Base-by-base conservation (phyloP, 2,329 filamentous ascomycete genomes). In the Nakataea oryzae region DNA sequence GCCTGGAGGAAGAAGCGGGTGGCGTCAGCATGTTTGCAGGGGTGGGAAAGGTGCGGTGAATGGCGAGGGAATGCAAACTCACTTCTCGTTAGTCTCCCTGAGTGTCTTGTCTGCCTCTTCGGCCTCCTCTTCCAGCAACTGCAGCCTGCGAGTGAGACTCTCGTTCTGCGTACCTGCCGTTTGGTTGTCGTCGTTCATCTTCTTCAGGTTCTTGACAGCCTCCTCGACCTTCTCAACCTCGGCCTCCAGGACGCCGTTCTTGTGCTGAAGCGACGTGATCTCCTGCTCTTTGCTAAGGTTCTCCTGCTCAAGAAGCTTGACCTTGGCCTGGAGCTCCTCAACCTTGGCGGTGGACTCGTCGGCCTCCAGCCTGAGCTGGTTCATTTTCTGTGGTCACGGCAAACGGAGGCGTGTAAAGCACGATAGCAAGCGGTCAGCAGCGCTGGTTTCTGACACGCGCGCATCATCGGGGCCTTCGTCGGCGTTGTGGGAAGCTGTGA, bases 71-170 rank as follows among this genome's bases (percentile, higher is more conserved):
- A 32, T 6, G n/a, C 24, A 59, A 55, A 81, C 90, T 73, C 87
- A 99, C 95, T 97, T 97, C 81, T 99, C 95, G 79, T 96, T 97
- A 73, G 92, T 89, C 81, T 97, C 95, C 74, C 93, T 89, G 74
- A 97, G 84, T 68, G 91, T 96, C 87, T 93, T 95, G 79, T 97
- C 95, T 69, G 92, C 91, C 76, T 93, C 86, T 81, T 99, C 95
- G 70, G 92, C 92, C 82, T 99, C 95, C 80, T 97, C 93, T 82
- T 99, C 95, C 70, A 99, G 87, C 69, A 99, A 83, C 81, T 97
- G 91, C 74, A 97, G 83, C 81, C 91, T 91, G 79, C 95, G 86
- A 81, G 91, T 89, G 69, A 99, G 84, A 70, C 88, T 85, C 81
- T 99, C 95, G 78, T 93, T 95, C 79, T 96, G 90, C 74, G 88